Percentiles rank a stretch among this genome's conserved stretches.
Conservation (phyloP, 345 rosid species). For the Microthlaspi erraticum region DNA sequence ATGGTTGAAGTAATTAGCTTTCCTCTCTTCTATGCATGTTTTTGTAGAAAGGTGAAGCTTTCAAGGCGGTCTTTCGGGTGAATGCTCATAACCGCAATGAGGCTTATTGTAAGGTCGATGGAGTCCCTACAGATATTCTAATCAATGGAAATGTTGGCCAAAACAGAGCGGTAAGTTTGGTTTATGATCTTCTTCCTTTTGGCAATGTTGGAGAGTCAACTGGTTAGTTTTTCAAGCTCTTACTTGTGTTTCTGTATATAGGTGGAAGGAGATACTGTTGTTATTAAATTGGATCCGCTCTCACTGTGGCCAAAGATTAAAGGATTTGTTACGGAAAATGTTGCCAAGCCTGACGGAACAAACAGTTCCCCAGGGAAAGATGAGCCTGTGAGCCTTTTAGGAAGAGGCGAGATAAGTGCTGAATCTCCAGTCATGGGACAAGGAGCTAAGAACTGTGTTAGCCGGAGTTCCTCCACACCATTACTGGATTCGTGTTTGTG, state of each 20-base stretch:
- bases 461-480: background rate
- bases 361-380: constrained; percentile 41
- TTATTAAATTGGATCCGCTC: constrained; percentile 67
- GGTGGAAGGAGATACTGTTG: constrained; percentile 87
- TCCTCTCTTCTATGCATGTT: constrained; percentile 35
- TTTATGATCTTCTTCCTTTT: background rate
- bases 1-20: background rate
- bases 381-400: too few relatives aligned
- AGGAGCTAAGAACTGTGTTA: constrained; percentile 35
- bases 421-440: constrained; percentile 30
- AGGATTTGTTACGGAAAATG: constrained; percentile 57
- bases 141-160: constrained; percentile 70
- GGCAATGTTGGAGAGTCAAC: background rate
- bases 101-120: constrained; percentile 98
- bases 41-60: constrained; percentile 76
- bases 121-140: constrained; percentile 77
- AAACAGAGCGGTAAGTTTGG: constrained; percentile 86
- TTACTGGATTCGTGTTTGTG: constrained; percentile 30
- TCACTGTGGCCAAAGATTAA: constrained; percentile 80
- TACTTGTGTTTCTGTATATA: constrained; percentile 41
- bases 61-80: constrained; percentile 67
- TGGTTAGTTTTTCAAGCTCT: constrained; percentile 7
- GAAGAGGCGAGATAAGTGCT: too few relatives aligned
- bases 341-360: constrained; percentile 44
- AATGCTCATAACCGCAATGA: constrained; percentile 86